These are phyloP conservation scores for Metarhizium robertsii DNA, from an alignment of 2,329 filamentous ascomycete species.

Conservation along the genomic window DNA sequence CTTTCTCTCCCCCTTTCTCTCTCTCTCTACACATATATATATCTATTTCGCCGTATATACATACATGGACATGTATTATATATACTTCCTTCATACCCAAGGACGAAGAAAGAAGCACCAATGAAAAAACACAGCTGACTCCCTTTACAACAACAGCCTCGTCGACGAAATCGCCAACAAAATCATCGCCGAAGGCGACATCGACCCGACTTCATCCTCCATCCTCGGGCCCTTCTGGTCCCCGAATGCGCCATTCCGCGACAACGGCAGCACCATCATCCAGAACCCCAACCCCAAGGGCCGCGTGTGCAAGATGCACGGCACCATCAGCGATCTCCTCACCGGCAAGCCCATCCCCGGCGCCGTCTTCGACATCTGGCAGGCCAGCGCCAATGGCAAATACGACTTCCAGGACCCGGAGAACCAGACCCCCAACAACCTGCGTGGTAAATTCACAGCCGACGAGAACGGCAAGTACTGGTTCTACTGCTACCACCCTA, in stretches of 20 bases:
- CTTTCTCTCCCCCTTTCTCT: neutral
- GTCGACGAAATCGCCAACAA: slow-evolving; percentile 56
- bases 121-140: neutral
- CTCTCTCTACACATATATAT: too few relatives aligned
- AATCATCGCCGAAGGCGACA: slow-evolving; percentile 49
- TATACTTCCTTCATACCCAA: too few relatives aligned
- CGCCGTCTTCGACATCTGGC: slow-evolving; percentile 71
- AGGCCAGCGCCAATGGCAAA: slow-evolving; percentile 65
- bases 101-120: too few relatives aligned
- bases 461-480: slow-evolving; percentile 61
- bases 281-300: slow-evolving; percentile 50
- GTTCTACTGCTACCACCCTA: slow-evolving; percentile 69
- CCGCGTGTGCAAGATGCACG: slow-evolving; percentile 58
- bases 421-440: slow-evolving; percentile 63
- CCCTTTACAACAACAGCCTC: slow-evolving; percentile 18
- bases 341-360: slow-evolving; percentile 57
- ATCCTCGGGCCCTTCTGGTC: slow-evolving; percentile 76
- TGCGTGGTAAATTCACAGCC: slow-evolving; percentile 66
- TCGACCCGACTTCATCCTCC: slow-evolving; percentile 61
- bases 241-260: slow-evolving; percentile 63
- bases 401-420: slow-evolving; percentile 70
- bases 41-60: too few relatives aligned
- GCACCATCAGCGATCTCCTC: slow-evolving; percentile 53
- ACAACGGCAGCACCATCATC: slow-evolving; percentile 57
- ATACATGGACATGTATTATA: too few relatives aligned